A percentile compares a stretch with the other conserved stretches of the same genome.
phyloP scores from a whole-genome alignment of 306 rosid species.

The Cucumis cinereus region DNA sequence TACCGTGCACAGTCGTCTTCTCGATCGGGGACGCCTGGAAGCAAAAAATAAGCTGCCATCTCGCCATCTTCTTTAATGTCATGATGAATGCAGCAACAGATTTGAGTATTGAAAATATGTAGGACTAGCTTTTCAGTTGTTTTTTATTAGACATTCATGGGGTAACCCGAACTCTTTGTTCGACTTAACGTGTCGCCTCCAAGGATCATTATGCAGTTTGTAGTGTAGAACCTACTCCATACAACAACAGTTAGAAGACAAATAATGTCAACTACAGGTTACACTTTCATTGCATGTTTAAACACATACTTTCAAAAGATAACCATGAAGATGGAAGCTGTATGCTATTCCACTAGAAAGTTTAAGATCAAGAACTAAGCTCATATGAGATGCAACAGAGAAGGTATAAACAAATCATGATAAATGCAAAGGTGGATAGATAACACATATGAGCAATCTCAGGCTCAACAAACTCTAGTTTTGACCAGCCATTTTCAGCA shows the following conservation, averaged over 20 bases:
- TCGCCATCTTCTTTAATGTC: neutral
- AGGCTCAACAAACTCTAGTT: neutral
- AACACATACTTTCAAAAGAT: neutral
- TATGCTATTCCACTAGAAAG: neutral
- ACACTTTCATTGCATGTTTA: neutral
- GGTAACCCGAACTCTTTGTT: constrained; percentile 58
- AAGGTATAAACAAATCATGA: neutral
- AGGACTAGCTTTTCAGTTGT: constrained; percentile 20
- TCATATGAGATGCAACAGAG: neutral
- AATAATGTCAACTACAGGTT: constrained; percentile 7
- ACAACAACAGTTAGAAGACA: neutral
- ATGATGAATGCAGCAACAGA: neutral
- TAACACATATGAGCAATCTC: neutral
- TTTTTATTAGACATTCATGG: constrained; percentile 36
- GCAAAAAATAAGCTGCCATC: constrained; percentile 4
- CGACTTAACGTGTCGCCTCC: constrained; percentile 43
- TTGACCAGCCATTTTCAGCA: neutral
- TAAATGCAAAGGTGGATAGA: neutral
- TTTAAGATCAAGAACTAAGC: neutral
- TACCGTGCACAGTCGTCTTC: neutral
- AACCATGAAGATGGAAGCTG: neutral
- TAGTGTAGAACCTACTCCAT: constrained; percentile 58
- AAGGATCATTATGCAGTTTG: constrained; percentile 76
- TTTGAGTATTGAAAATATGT: neutral
- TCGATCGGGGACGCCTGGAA: neutral